phyloP scores from a whole-genome alignment of 768 basidiomycete genomes.

The Mycena leptocephala region DNA sequence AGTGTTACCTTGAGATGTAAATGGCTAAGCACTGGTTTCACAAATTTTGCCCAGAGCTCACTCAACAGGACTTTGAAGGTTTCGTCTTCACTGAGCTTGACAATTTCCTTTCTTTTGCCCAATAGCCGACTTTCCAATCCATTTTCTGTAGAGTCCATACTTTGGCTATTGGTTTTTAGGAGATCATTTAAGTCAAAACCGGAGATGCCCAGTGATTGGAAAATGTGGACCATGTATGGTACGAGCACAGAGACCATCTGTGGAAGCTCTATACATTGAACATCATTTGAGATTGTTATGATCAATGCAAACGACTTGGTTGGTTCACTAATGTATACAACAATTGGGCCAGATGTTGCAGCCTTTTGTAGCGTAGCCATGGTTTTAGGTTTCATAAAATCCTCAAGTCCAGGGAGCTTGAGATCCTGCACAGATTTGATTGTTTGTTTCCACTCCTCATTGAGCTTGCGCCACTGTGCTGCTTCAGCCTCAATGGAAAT shows the following conservation, averaged over 20 bases:
- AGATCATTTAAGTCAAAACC: not conserved
- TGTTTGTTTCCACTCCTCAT: slow-evolving; percentile 37
- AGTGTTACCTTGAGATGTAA: slow-evolving; percentile 2
- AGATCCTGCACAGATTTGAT: slow-evolving; percentile 20
- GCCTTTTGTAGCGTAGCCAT: not conserved
- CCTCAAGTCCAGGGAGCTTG: slow-evolving; percentile 36
- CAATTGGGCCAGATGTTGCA: slow-evolving; percentile 11
- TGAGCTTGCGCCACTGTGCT: slow-evolving; percentile 32
- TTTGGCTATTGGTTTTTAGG: too few species aligned
- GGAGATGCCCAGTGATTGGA: too few species aligned
- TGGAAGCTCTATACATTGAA: not conserved
- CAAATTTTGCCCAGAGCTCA: not conserved
- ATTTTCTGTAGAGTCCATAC: too few species aligned
- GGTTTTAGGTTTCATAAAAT: slow-evolving; percentile 38
- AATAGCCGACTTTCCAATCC: too few species aligned
- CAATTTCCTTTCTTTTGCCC: not conserved
- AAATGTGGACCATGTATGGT: too few species aligned
- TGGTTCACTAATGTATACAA: slow-evolving; percentile 27
- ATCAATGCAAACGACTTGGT: slow-evolving; percentile 25
- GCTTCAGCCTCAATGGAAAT: slow-evolving; percentile 35
- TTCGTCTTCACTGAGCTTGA: not conserved
- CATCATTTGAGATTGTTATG: not conserved
- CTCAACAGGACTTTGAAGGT: not conserved
- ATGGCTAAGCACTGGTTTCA: not conserved
- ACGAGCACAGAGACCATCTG: not conserved